These are phyloP conservation scores for Rhizopus arrhizus DNA, from an alignment of 371 early-diverging fungal species.

Conservation along the genomic window DNA sequence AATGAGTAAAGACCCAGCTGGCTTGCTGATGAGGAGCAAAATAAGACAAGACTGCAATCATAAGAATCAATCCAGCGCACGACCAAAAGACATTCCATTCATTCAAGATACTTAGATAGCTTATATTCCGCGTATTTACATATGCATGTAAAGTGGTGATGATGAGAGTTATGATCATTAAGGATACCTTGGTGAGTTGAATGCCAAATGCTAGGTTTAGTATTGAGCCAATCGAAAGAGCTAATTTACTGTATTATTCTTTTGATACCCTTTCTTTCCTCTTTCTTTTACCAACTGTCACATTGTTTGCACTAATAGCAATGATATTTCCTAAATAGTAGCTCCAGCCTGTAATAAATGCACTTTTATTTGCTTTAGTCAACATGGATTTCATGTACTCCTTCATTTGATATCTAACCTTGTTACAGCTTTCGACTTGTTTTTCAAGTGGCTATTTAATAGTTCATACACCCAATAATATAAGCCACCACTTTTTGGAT, in stretches of 20 bases:
- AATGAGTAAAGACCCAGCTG: slow-evolving; percentile 42
- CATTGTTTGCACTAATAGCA: slow-evolving; percentile 45
- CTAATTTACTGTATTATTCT: neutral
- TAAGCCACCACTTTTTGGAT: slow-evolving; percentile 70
- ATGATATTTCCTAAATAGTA: slow-evolving; percentile 44
- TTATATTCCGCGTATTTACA: slow-evolving; percentile 34
- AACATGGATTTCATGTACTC: no score
- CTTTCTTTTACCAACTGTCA: slow-evolving; percentile 39
- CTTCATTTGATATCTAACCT: slow-evolving; percentile 16
- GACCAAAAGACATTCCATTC: slow-evolving; percentile 51
- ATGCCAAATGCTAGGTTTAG: slow-evolving; percentile 26
- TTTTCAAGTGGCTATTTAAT: slow-evolving; percentile 23
- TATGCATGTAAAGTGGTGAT: slow-evolving; percentile 36
- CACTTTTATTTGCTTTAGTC: slow-evolving; percentile 19
- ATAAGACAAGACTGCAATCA: slow-evolving; percentile 28
- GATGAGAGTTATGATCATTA: slow-evolving; percentile 34
- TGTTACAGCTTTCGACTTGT: slow-evolving; percentile 28
- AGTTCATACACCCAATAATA: slow-evolving; percentile 64
- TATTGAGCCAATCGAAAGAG: slow-evolving; percentile 34
- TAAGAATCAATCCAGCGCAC: slow-evolving; percentile 36
- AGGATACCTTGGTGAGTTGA: slow-evolving; percentile 19
- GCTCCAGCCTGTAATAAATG: slow-evolving; percentile 52
- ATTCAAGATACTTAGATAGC: slow-evolving; percentile 32
- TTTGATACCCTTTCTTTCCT: neutral
- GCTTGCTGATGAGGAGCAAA: slow-evolving; percentile 28